Conservation (phyloP, 352 stramenopile species). For the Phytophthora crassamura region DNA sequence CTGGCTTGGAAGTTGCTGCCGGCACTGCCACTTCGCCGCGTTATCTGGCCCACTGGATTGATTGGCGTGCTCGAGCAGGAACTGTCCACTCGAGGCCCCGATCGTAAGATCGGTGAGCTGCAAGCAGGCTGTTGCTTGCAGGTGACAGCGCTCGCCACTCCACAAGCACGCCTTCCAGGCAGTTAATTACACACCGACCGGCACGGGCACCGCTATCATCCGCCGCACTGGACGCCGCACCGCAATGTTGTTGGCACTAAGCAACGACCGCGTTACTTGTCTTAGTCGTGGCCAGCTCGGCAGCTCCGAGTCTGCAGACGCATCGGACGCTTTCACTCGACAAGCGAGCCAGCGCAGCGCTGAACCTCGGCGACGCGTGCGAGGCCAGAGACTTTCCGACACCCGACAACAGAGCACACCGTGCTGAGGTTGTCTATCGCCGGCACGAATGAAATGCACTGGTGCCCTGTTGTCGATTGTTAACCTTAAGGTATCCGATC, state of each 20-base stretch:
- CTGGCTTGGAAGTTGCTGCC: no score
- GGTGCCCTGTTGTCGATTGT: no score
- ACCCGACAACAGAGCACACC: conserved; percentile 12
- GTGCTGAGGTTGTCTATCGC: no score
- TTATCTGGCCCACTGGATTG: conserved; percentile 4
- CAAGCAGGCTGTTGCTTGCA: no score
- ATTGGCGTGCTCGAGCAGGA: conserved; percentile 15
- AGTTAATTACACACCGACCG: conserved; percentile 30
- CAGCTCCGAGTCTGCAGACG: background rate
- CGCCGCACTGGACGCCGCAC: conserved; percentile 8
- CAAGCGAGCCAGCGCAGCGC: conserved; percentile 9
- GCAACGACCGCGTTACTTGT: conserved; percentile 2
- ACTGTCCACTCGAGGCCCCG: conserved; percentile 10
- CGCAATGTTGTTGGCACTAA: conserved; percentile 5
- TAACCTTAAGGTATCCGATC: no score
- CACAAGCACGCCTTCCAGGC: conserved; percentile 15
- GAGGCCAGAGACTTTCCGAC: conserved; percentile 21
- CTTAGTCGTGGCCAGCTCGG: conserved; percentile 17
- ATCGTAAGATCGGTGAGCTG: conserved; percentile 26
- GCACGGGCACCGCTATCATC: conserved; percentile 8
- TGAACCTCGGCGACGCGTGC: background rate
- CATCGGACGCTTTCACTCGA: conserved; percentile 7
- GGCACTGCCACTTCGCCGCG: background rate
- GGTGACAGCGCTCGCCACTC: background rate
- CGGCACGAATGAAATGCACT: conserved; percentile 32